Base-by-base conservation (phyloP, 2,329 filamentous ascomycete species). In the Huntiella omanensis region DNA sequence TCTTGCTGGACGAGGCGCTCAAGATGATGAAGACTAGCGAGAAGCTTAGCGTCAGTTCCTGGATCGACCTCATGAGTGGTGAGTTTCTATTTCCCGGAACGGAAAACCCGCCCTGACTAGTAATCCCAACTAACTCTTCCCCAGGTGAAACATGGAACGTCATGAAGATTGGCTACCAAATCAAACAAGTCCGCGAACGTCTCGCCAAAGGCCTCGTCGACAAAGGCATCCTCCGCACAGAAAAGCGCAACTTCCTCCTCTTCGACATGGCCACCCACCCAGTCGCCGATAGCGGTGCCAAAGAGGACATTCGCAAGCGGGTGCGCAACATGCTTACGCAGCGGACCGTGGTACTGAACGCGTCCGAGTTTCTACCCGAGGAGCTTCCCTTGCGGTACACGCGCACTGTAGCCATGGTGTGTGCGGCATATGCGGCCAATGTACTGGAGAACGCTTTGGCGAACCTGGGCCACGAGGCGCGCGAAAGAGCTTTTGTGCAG, bases 1-100 rank as follows among this genome's bases (percentile, higher is more conserved):
- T 96, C 53, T 73, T 98, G 57, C 74, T 98, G 58, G 91, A 98
- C 64, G 91, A 98, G 69, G 84, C 91, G 50, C 69, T 98, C 59
- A 98, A 98, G 71, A 93, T 98, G 87, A 98, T 98, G 88, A 98
- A 98, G 72, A 80, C 83, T 55, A 95, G 86, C 64, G 91, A 98
- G 70, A 95, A 94, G 73, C 96, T 98, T 91, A 96, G 91, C 64
- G 91, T 98, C 54, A 91, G 84, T 69, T 84, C 85, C 40, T 98
- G 91, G 91, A 96, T 98, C 62, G 91, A 98, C 63, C 69, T 98
- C 55, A 88, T 98, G 86, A 95, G 87, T 63, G 91, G 88, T 95
- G 75, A 56, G 71, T 59, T 46, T 40, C 43, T 43, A 50, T 43
- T 36, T 43, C 47, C 50, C 40, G 22, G 22, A 28, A 28, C 22